These are phyloP conservation scores for Zoysia pacifica DNA, from an alignment of 176 grass and related monocot genomes.

Conservation along the genomic window DNA sequence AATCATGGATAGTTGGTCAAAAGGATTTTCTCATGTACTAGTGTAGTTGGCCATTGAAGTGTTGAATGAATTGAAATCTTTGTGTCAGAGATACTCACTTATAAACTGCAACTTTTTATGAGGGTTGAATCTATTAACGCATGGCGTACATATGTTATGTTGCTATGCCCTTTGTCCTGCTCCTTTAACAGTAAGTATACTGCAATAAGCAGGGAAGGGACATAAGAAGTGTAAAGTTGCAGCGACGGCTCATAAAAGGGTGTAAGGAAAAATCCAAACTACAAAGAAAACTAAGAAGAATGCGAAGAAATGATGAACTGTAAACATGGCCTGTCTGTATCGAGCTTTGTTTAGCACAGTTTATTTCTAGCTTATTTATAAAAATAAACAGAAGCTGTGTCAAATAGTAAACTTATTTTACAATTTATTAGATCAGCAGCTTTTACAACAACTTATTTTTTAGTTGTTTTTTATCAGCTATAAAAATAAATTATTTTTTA, in stretches of 20 bases:
- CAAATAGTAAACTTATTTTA: too few species aligned
- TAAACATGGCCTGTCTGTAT: neutral
- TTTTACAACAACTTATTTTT: too few species aligned
- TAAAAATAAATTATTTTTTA: too few species aligned
- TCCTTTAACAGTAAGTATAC: neutral
- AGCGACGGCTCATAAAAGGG: constrained; percentile 56
- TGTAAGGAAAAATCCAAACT: constrained; percentile 58
- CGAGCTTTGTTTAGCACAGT: neutral
- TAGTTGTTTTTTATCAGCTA: too few species aligned
- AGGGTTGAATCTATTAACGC: neutral
- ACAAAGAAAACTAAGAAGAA: constrained; percentile 71
- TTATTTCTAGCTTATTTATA: neutral
- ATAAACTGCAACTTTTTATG: neutral
- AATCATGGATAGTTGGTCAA: neutral
- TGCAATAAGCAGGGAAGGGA: constrained; percentile 45
- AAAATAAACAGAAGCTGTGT: neutral
- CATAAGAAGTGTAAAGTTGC: constrained; percentile 76
- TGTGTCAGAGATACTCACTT: neutral
- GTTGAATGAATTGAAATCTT: neutral
- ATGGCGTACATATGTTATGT: neutral
- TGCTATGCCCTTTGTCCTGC: neutral
- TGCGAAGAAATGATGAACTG: constrained; percentile 57
- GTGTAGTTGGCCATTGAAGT: constrained; percentile 1
- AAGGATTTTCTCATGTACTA: neutral
- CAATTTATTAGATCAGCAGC: too few species aligned